Evolutionary conservation across 2,329 filamentous ascomycete species (phyloP).

Genomic region (Cordyceps cicadae): DNA sequence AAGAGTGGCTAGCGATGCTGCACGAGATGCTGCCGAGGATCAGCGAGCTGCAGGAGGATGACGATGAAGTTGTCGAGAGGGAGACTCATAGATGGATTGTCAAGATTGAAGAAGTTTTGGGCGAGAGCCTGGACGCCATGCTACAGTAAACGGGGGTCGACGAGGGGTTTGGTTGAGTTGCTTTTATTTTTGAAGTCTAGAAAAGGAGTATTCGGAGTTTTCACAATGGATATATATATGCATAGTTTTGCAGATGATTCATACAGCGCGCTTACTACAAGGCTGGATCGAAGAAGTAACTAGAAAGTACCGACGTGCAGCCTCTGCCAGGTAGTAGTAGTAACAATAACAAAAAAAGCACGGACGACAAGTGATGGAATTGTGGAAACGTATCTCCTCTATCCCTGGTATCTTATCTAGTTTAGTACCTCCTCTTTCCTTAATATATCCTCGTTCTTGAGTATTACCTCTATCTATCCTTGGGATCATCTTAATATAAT

Average conservation of each 20-base stretch:
- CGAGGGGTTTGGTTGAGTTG: not conserved
- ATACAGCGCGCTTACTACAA: not conserved
- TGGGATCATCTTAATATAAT: too few species aligned
- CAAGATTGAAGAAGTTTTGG: constrained; percentile 79
- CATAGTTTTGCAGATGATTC: not conserved
- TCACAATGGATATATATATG: not conserved
- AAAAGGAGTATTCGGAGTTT: constrained; percentile 19
- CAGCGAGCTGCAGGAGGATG: constrained; percentile 90
- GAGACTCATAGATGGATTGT: constrained; percentile 87
- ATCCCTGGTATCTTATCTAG: too few species aligned
- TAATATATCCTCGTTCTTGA: too few species aligned
- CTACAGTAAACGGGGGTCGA: constrained; percentile 54
- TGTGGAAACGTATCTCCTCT: not conserved
- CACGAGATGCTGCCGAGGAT: constrained; percentile 97
- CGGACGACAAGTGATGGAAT: not conserved
- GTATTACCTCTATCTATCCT: too few species aligned
- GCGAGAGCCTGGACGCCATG: constrained; percentile 88
- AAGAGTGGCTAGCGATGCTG: constrained; percentile 86
- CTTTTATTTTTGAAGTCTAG: not conserved
- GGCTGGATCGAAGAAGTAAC: not conserved
- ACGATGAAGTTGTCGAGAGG: constrained; percentile 84
- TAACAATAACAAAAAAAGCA: not conserved
- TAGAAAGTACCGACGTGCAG: not conserved
- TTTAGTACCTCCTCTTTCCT: too few species aligned
- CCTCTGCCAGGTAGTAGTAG: not conserved